Percentiles rank a stretch among this genome's conserved stretches.
Conservation (phyloP, 169 alveolate genomes). For the Toxoplasma gondii region DNA sequence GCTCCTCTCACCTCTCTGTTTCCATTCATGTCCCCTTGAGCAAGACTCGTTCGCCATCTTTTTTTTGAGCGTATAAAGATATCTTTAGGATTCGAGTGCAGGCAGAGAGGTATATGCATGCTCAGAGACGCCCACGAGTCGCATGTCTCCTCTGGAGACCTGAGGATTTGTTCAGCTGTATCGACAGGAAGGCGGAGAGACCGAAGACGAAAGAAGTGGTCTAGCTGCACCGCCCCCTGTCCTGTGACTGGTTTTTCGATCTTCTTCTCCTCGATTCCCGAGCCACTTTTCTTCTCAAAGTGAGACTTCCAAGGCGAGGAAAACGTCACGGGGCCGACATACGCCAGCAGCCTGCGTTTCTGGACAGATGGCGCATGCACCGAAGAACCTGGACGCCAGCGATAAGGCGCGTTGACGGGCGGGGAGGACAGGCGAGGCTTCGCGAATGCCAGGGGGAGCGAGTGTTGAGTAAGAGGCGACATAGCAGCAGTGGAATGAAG, state of each 20-base stretch:
- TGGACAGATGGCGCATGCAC: background rate
- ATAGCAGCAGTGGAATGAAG: background rate
- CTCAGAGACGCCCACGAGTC: background rate
- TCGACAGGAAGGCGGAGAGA: conserved; percentile 5
- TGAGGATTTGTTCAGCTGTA: background rate
- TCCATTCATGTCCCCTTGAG: background rate
- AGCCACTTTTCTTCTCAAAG: background rate
- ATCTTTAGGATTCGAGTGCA: background rate
- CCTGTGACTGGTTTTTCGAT: background rate
- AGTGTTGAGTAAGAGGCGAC: background rate
- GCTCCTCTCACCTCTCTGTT: background rate
- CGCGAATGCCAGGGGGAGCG: background rate
- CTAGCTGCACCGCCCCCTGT: background rate
- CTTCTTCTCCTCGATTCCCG: background rate
- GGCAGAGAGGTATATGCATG: background rate
- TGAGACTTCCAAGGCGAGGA: background rate
- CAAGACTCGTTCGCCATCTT: background rate
- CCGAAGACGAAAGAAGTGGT: background rate
- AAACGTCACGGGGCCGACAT: background rate
- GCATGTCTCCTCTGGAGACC: background rate
- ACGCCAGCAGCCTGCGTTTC: background rate
- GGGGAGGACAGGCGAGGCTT: background rate
- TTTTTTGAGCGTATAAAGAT: background rate
- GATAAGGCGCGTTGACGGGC: background rate
- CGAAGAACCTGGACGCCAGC: background rate